Percentiles rank a stretch among this genome's conserved stretches.
These are phyloP conservation scores for Solanum chacoense DNA, from an alignment of 305 asterid species.

Conservation along the genomic window DNA sequence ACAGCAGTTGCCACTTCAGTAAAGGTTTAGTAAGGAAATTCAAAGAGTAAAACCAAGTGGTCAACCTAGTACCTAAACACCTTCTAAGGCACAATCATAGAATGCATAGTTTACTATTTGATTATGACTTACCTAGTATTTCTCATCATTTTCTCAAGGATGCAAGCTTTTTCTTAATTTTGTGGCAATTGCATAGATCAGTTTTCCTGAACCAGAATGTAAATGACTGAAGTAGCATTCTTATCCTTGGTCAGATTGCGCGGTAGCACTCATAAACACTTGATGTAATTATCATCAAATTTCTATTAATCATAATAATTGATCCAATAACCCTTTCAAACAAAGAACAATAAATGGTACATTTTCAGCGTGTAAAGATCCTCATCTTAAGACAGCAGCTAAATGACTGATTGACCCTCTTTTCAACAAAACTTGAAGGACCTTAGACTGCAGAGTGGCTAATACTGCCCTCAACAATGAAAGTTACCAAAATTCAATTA, in stretches of 20 bases:
- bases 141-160: no score
- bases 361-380: background rate
- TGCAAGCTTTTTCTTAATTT: background rate
- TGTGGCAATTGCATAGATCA: background rate
- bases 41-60: background rate
- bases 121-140: background rate
- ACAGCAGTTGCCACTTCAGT: background rate
- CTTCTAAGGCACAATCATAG: background rate
- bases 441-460: background rate
- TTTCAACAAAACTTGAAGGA: background rate
- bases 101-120: background rate
- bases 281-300: background rate
- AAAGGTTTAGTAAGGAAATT: background rate
- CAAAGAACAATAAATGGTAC: background rate
- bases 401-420: background rate
- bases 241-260: background rate
- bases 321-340: background rate
- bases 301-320: background rate
- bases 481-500: background rate
- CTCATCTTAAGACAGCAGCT: background rate
- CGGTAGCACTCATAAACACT: background rate
- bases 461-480: background rate
- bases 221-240: background rate
- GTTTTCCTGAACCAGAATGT: background rate
- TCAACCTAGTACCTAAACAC: background rate